Base-by-base conservation (phyloP, 2,329 filamentous ascomycete genomes). In the Pyricularia pennisetigena region DNA sequence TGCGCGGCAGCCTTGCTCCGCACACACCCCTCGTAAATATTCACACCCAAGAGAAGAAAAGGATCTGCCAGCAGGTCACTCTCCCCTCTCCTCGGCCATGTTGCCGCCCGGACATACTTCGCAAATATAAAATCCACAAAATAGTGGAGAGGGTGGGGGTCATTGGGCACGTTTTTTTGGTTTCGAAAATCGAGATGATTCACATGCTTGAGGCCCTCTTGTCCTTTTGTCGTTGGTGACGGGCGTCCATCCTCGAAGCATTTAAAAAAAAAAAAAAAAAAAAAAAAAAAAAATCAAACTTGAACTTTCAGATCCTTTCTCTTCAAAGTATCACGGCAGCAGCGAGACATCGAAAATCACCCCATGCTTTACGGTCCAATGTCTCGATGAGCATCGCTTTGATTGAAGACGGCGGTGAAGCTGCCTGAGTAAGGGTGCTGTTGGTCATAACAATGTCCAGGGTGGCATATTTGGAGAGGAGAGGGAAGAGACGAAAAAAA, bases 21-120 rank as follows among this genome's bases (percentile, higher is more conserved):
- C 12, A 35, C 32, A 35, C 32, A 14, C 32, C 32, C 32, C 12
- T 35, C 32, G 12, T 12, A 1, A 9, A 49, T 49, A 14, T 35
- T 35, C 32, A 20, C 41, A 1, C 41, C 41, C 41, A n/a, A n/a
- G n/a, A n/a, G n/a, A 20, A 49, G 7, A 49, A 49, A n/a, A n/a
- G 7, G 41, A 49, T 20, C 16, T 49, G 16, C 41, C 7, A 49
- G 16, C 16, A 49, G 41, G 2, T 4, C 12, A 35, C 16, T 49
- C 41, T 24, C 57, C 57, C 23, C 57, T 24, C 57, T 61, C 7
- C 23, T 61, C 10, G 57, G n/a, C 23, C 57, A 16, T 61, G 57
- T 61, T 61, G 57, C 57, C 57, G 57, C 57, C 57, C 57, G 57
- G 57, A 61, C n/a, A 61, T 61, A 61, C 57, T 26, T 61, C 57